Evolutionary conservation across 2,329 filamentous ascomycete species (phyloP), one percentile per base, ranked within the genome.

Genomic region (Ophiostoma perfectum): DNA sequence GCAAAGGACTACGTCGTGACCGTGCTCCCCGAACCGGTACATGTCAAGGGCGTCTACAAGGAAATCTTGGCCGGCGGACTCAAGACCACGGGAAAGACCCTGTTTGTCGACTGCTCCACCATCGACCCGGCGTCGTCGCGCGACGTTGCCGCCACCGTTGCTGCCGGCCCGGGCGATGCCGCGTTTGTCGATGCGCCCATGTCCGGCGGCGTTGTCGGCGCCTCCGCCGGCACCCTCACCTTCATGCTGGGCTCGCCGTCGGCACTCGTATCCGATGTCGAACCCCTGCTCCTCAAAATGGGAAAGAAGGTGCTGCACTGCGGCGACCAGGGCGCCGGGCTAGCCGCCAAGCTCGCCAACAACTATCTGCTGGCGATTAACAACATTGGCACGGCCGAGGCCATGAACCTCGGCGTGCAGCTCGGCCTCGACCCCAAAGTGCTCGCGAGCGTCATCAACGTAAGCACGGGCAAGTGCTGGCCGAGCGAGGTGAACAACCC

Each of bases 51-150:
- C 66, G 92, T 97, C 52, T 97, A 93, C 78, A 81, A 86, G 64
- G 84, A 89, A 67, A 93, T 98, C 76, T 82, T 96, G 62, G 82
- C 38, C 5, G 55, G 27, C 27, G 52, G 52, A 1, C 18, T 58
- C 12, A 38, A 27, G 16, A 4, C 42, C 12, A 8, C 16, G 6
- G 9, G 8, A 41, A 67, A 42, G 49, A 66, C 70, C 16, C 80
- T 97, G 69, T 97, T 96, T 78, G 95, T 99, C 76, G 95, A 99
- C 78, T 94, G 91, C 78, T 98, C 94, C 3, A 99, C 95, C 16
- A 98, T 99, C 75, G 95, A 98, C 78, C 93, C 93, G 0, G 87
- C 88, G 44, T 92, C 93, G 2, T 97, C 93, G 0, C 87, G 87
- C 52, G 84, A 88, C 72, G 89, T 98, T 5, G 92, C 93, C 36